Base-by-base conservation (phyloP, 2,329 filamentous ascomycete genomes). In the Neophaeococcomyces mojaviensis region DNA sequence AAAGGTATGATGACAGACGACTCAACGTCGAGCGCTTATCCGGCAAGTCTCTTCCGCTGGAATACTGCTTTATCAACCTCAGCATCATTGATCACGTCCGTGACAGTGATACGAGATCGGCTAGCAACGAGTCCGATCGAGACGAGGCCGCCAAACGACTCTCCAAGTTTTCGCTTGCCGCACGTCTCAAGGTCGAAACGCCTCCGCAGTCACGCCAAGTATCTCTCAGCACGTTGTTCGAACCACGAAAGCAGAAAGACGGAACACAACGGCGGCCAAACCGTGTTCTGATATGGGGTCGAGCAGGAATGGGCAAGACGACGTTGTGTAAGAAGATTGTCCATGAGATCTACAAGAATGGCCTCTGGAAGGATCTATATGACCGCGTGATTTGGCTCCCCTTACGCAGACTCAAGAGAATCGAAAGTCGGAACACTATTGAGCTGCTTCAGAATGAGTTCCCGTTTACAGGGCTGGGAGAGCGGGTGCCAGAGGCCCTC, bases 281-380 rank as follows among this genome's bases (percentile, higher is more conserved):
- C n/a, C n/a, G n/a, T n/a, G n/a, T n/a, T n/a, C n/a, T n/a, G n/a
- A n/a, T n/a, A n/a, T n/a, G n/a, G n/a, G n/a, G n/a, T n/a, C n/a
- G n/a, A n/a, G n/a, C n/a, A n/a, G n/a, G n/a, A n/a, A n/a, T n/a
- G n/a, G n/a, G n/a, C n/a, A 70, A 69, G 56, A 66, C 64, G 4
- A 69, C 67, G 1, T 48, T 68, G 13, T 69, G 65, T 56, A 68
- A 69, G 47, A 69, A 68, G 53, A 64, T 68, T 8, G 57, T 69
- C 28, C 43, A 65, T 44, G 61, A 65, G 9, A 68, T 64, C 51
- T 40, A 37, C 3, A 30, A 55, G 24, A 38, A 42, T n/a, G 13
- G 42, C 16, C 55, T 55, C 28, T 64, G 59, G 61, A 36, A 24
- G 0, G 30, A 57, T 0, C 26, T 57, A 5, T 69, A 68, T 46